Evolutionary conservation across 768 basidiomycete genomes (phyloP).

Genomic region (Pleurotus giganteus): DNA sequence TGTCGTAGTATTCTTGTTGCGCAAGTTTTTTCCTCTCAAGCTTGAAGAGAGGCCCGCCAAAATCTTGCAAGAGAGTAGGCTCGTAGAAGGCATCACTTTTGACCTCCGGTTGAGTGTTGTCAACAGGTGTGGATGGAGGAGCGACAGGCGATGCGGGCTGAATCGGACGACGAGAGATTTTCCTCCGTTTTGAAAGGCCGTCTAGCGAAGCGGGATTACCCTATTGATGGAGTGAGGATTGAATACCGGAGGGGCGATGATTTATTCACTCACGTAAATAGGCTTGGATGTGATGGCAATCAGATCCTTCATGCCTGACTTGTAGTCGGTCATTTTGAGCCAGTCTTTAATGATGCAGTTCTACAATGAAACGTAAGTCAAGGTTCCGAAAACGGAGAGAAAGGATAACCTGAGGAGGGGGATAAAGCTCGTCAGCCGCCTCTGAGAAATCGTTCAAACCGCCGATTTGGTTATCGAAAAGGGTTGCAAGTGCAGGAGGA

Average conservation of each 20-base stretch:
- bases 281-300: neutral
- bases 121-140: neutral
- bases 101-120: neutral
- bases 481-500: neutral
- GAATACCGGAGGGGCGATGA: no score
- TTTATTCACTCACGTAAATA: neutral
- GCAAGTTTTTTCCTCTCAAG: neutral
- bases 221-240: neutral
- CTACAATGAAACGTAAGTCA: no score
- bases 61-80: slow-evolving; percentile 9
- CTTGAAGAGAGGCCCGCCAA: slow-evolving; percentile 5
- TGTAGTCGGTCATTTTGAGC: no score
- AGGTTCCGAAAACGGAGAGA: no score
- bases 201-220: neutral
- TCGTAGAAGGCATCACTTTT: slow-evolving; percentile 8
- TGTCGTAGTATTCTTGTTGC: slow-evolving; percentile 5
- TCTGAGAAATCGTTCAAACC: slow-evolving; percentile 3
- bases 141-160: neutral
- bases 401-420: no score
- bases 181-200: no score
- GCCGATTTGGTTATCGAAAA: slow-evolving; percentile 14
- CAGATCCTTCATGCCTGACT: neutral
- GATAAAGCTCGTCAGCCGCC: neutral
- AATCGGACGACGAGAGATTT: neutral
- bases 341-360: no score